Evolutionary conservation across 2,329 filamentous ascomycete species (phyloP), one percentile per base, ranked within the genome.

Genomic region (Xylaria sp.): DNA sequence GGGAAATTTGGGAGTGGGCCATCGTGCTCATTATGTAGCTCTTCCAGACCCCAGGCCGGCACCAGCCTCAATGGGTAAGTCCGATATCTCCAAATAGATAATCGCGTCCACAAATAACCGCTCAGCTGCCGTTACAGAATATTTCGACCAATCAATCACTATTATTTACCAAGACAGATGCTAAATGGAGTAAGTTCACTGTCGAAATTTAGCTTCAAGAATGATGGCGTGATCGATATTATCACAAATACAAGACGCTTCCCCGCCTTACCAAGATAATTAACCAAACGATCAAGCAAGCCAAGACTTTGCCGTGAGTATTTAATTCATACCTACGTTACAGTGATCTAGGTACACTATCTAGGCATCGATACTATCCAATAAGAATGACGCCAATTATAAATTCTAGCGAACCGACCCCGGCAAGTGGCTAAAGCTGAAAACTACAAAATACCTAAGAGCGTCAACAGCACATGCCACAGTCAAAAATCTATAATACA

Each of bases 61-160:
- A 17, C 61, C 66, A 68, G 54, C 66, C 62, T 32, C 36, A 61
- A 65, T 17, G 9, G 45, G 66, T 65, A 68, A 68, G 62, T 59
- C 66, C 61, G 61, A 65, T 53, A 61, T 54, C 27, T 65, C 30
- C 30, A 48, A 51, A 47, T 32, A 14, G 12, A 53, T 32, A 17
- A 32, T 9, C 7, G 21, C 14, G 36, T 3, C 12, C 11, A 21
- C 30, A 48, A 27, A 24, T 51, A n/a, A 11, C 2, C 17, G 39
- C 19, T n/a, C 5, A 14, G 50, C 27, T 42, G 2, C 9, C 11
- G 11, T 17, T 3, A 24, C 3, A 24, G 1, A 24, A 45, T 42
- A 48, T 27, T 19, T 6, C 6, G 14, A 24, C 50, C 50, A 19
- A 50, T 60, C 24, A 62, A 24, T 17, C 3, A 2, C 17, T 47